These are phyloP conservation scores for Trichoderma atroviride DNA, from an alignment of 2,329 filamentous ascomycete species.

Conservation along the genomic window DNA sequence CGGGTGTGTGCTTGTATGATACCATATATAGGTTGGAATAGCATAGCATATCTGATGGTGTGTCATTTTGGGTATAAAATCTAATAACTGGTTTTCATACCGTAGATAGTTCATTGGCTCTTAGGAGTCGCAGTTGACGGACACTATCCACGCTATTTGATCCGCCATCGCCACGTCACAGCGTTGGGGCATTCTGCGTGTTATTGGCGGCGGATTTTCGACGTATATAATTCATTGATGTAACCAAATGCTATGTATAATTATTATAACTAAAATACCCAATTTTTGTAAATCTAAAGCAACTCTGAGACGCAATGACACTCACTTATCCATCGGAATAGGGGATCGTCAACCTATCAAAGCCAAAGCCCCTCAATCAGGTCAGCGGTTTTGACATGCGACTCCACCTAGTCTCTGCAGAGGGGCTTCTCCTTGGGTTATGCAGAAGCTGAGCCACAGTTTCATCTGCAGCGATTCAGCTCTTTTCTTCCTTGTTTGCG, in stretches of 20 bases:
- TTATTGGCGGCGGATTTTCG: not conserved
- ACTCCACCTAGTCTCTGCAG: conserved; percentile 8
- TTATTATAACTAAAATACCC: not conserved
- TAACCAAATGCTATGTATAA: not conserved
- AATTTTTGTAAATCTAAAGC: not conserved
- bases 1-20: not conserved
- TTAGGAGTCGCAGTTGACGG: not conserved
- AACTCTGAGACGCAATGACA: not conserved
- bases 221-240: not conserved
- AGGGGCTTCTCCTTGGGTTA: conserved; percentile 10
- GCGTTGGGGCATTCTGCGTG: not conserved
- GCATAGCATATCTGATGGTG: not conserved
- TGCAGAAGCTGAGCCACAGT: conserved; percentile 13
- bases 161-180: not conserved
- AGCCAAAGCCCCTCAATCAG: not conserved
- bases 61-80: not conserved
- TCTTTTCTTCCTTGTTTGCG: not conserved
- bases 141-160: not conserved
- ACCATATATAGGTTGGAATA: not conserved
- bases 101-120: not conserved
- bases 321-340: not conserved
- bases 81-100: not conserved
- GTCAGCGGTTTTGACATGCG: not conserved
- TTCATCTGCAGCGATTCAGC: conserved; percentile 17
- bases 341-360: conserved; percentile 5